phyloP scores from a whole-genome alignment of 2,329 filamentous ascomycete genomes.

The Cryphonectria japonica region DNA sequence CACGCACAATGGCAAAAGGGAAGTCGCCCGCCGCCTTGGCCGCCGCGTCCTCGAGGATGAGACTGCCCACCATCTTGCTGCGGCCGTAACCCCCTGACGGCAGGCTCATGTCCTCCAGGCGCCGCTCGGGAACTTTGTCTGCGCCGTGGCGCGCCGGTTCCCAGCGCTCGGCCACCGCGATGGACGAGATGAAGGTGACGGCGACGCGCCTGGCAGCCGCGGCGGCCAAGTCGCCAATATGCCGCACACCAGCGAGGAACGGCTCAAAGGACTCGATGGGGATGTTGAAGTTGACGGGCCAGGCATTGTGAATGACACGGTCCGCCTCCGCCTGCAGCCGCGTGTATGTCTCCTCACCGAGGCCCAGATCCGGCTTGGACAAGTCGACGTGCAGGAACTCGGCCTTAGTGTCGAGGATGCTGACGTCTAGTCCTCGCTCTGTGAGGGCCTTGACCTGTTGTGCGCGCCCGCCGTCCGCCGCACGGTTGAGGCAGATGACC shows the following conservation, averaged over 20 bases:
- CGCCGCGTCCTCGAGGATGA: constrained; percentile 45
- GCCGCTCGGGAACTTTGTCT: constrained; percentile 40
- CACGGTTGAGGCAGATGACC: constrained; percentile 51
- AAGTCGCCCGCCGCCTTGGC: constrained; percentile 38
- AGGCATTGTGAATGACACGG: constrained; percentile 53
- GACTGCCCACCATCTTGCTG: constrained; percentile 43
- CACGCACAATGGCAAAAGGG: constrained; percentile 43
- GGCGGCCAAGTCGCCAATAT: constrained; percentile 49
- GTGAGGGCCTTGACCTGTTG: constrained; percentile 43
- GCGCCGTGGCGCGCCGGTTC: constrained; percentile 15
- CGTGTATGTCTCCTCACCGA: constrained; percentile 41
- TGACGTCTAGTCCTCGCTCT: constrained; percentile 41
- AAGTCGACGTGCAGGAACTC: constrained; percentile 53
- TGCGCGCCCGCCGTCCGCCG: constrained; percentile 42
- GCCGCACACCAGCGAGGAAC: constrained; percentile 51
- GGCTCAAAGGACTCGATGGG: constrained; percentile 51
- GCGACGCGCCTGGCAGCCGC: constrained; percentile 38
- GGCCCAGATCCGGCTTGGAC: constrained; percentile 50
- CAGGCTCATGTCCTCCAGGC: constrained; percentile 39
- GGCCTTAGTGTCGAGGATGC: constrained; percentile 40
- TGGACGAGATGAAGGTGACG: constrained; percentile 47
- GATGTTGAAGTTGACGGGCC: constrained; percentile 52
- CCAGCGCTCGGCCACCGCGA: constrained; percentile 43
- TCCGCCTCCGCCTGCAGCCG: constrained; percentile 44
- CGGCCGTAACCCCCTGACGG: constrained; percentile 43